Evolutionary conservation across 1,284 basidiomycete species (phyloP), one percentile per base, ranked within the genome.

Genomic region (Inonotus obliquus): DNA sequence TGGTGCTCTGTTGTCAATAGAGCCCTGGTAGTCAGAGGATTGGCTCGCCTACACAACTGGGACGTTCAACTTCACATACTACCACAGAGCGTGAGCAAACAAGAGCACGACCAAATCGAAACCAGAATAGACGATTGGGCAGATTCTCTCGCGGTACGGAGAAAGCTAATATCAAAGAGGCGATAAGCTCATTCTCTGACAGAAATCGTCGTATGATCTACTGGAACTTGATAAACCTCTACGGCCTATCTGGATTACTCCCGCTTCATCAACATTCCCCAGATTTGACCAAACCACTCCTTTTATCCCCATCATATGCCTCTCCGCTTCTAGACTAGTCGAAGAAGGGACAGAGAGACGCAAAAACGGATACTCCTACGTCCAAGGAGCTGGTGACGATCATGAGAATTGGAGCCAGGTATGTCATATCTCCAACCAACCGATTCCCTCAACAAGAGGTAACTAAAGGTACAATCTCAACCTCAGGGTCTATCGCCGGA

Each of bases 1-100:
- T 99, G 96, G 96, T 98, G 96, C 72, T 80, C 92, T 1, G 93
- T 96, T 2, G 79, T 98, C 66, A 98, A 98, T 69, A 79, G 84
- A 7, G 92, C 93, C 0, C 67, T 89, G 14, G 61, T 68, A 17
- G 68, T 71, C 53, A 74, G 71, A 52, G 62, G 69, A 7, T 47
- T 35, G 6, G 49, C 59, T 10, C 65, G 67, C 64, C 65, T 65
- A n/a, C 63, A 61, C 0, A 58, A 69, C 2, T 88, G 85, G 85
- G 79, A 87, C 62, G 72, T 67, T 0, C 67, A 70, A 0, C 75
- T 94, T 2, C 86, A 86, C 68, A 92, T 89, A 0, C 83, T 89
- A 3, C 84, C 86, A 0, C 76, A 77, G 5, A 73, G 76, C 10
- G 86, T 91, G 39, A 87, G 87, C 67, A 71, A 72, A 7, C 87